Conservation (phyloP, 1,284 basidiomycete genomes). For the Termitomyces sp. region DNA sequence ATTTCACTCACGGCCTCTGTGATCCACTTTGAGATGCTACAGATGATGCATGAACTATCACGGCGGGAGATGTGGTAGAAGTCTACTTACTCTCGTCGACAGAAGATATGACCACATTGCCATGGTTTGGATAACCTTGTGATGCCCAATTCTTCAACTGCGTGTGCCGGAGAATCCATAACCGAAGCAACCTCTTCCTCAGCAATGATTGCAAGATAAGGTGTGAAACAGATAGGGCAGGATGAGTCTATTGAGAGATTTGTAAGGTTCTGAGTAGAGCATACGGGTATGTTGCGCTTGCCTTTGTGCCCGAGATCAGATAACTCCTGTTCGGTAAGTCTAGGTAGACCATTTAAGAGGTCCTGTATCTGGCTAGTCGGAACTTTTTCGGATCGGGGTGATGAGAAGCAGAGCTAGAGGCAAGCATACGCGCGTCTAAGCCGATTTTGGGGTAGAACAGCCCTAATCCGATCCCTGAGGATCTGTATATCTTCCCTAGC, state of each 20-base stretch:
- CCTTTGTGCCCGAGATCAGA: slow-evolving; percentile 30
- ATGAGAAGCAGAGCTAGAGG: background rate
- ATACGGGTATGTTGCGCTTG: slow-evolving; percentile 8
- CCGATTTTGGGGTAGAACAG: slow-evolving; percentile 8
- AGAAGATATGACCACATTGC: slow-evolving; percentile 71
- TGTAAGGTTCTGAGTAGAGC: background rate
- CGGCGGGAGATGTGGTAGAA: background rate
- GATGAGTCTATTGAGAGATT: slow-evolving; percentile 40
- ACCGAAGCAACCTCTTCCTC: slow-evolving; percentile 66
- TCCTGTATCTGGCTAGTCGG: slow-evolving; percentile 27
- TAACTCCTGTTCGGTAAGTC: slow-evolving; percentile 31
- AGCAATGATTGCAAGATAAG: slow-evolving; percentile 58
- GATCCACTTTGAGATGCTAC: slow-evolving; percentile 63
- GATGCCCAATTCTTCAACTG: slow-evolving; percentile 62
- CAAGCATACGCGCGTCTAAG: slow-evolving; percentile 14
- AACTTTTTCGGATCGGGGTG: background rate
- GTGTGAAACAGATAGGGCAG: slow-evolving; percentile 68
- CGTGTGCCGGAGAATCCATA: slow-evolving; percentile 71
- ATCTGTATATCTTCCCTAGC: slow-evolving; percentile 11
- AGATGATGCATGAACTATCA: background rate
- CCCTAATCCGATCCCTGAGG: slow-evolving; percentile 13
- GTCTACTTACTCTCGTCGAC: slow-evolving; percentile 55
- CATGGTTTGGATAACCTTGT: slow-evolving; percentile 48
- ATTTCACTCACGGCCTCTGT: slow-evolving; percentile 42
- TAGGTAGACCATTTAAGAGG: slow-evolving; percentile 30